These are phyloP conservation scores for Exophiala phaeomuriformis DNA, from an alignment of 2,329 filamentous ascomycete species.

Conservation along the genomic window DNA sequence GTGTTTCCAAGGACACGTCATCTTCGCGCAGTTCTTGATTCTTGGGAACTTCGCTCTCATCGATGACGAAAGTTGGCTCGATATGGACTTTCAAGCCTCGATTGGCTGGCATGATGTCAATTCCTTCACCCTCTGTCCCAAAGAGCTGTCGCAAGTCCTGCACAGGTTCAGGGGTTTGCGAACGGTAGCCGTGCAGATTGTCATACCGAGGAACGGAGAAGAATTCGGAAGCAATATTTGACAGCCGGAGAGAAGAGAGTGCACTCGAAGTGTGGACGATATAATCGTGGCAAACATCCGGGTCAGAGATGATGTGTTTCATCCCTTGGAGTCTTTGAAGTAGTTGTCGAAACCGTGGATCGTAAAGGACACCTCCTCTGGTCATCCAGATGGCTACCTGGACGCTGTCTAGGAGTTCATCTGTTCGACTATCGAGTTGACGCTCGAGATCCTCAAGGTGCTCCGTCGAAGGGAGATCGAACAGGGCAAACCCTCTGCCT, in stretches of 20 bases:
- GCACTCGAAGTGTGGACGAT: slow-evolving; percentile 63
- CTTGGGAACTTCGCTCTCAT: slow-evolving; percentile 30
- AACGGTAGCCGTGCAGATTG: slow-evolving; percentile 36
- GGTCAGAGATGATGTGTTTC: slow-evolving; percentile 70
- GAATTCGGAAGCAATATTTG: slow-evolving; percentile 63
- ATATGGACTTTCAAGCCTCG: slow-evolving; percentile 40
- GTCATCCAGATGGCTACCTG: slow-evolving; percentile 73
- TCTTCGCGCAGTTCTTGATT: slow-evolving; percentile 27
- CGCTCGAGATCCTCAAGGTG: slow-evolving; percentile 64
- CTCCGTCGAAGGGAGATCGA: slow-evolving; percentile 65
- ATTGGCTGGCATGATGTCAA: slow-evolving; percentile 31
- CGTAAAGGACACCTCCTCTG: slow-evolving; percentile 57
- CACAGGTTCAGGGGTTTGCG: not conserved
- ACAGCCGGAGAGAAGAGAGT: slow-evolving; percentile 59
- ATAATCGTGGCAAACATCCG: slow-evolving; percentile 67
- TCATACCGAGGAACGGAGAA: slow-evolving; percentile 64
- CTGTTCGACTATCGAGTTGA: slow-evolving; percentile 37
- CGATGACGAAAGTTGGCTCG: slow-evolving; percentile 40
- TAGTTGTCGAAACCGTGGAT: slow-evolving; percentile 60
- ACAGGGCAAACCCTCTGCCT: slow-evolving; percentile 68
- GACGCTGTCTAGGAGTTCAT: slow-evolving; percentile 59
- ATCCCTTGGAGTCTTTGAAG: slow-evolving; percentile 55
- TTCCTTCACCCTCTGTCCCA: not conserved
- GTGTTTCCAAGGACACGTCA: slow-evolving; percentile 21
- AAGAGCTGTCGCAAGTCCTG: not conserved